phyloP scores from a whole-genome alignment of 257 asterid genomes.

The Linderniella brevidens region DNA sequence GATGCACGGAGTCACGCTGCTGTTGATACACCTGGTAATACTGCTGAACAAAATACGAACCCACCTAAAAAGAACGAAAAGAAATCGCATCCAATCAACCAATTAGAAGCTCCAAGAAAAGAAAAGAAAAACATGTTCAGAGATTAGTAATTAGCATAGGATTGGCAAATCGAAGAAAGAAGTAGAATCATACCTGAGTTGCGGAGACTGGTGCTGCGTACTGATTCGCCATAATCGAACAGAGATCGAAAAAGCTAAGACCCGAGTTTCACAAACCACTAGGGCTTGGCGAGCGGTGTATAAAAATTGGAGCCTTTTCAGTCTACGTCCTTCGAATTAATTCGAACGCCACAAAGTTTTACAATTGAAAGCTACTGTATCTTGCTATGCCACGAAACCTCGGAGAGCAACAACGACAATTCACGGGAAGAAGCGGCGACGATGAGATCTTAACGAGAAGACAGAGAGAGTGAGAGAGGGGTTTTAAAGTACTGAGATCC shows the following conservation, averaged over 20 bases:
- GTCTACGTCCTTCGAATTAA: too few relatives aligned
- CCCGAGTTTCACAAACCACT: slow-evolving; percentile 9
- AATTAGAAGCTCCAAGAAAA: neutral
- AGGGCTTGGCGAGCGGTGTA: too few relatives aligned
- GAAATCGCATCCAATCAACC: neutral
- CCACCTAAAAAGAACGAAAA: slow-evolving; percentile 28
- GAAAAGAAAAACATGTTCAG: neutral
- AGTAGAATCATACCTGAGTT: slow-evolving; percentile 16
- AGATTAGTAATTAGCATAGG: neutral
- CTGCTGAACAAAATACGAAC: slow-evolving; percentile 70
- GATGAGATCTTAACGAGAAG: too few relatives aligned
- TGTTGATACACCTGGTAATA: slow-evolving; percentile 64
- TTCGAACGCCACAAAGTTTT: too few relatives aligned
- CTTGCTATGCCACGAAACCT: too few relatives aligned
- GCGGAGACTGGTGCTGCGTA: slow-evolving; percentile 21
- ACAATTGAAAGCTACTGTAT: too few relatives aligned
- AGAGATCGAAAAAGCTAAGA: slow-evolving; percentile 7
- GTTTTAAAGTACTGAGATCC: too few relatives aligned
- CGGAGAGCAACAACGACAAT: too few relatives aligned
- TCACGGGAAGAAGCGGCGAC: too few relatives aligned
- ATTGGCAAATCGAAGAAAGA: neutral
- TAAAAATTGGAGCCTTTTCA: too few relatives aligned
- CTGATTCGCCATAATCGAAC: slow-evolving; percentile 20
- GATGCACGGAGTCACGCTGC: slow-evolving; percentile 47
- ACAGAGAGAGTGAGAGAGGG: too few relatives aligned